Base-by-base conservation (phyloP, 495 filamentous ascomycete species). In the Haplographium delicatum region DNA sequence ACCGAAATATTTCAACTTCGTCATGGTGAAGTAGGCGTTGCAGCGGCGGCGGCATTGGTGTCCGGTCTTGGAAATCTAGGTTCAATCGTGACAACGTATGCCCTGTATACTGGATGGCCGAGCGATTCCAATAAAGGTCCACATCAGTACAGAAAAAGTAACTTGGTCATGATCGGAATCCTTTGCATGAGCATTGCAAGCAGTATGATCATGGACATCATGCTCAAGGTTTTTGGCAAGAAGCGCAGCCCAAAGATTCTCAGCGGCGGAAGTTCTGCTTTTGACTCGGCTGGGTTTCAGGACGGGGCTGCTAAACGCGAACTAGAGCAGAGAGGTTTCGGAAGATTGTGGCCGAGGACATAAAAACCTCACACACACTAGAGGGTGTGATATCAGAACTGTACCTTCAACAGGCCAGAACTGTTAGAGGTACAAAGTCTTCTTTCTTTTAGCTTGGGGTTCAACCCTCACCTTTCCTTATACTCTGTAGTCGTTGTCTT, bases 1-100 rank as follows among this genome's bases (percentile, higher is more conserved):
- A 85, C 79, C 51, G 87, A 94, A 65, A 85, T 94, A 51, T 95
- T 95, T 72, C 89, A 95, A 65, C 80, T 74, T 16, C 84, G 89
- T 3, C 89, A 95, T 59, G 86, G 90, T 25, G 89, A 95, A 67
- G 88, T 95, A 27, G 89, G 89, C 45, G 90, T 95, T 3, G 89
- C 89, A n/a, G 85, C 89, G 33, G 89, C 89, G 1, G 82, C 84
- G 1, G 90, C 89, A 2, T 71, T 94, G 3, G 89, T 95, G 10
- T 91, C 86, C 0, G 89, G 89, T 0, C 75, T 89, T 38, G 89
- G 89, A 0, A 95, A 95, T 57, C 68, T 91, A 23, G 89, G 89
- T 34, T 85, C 80, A 54, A 88, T 95, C 43, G 72, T 87, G 56
- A 94, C 88, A 11, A 95, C 89, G 0, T 95, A 95, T 65, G 89